phyloP scores from a whole-genome alignment of 164 flowering plant species.

The Berberis thunbergii region DNA sequence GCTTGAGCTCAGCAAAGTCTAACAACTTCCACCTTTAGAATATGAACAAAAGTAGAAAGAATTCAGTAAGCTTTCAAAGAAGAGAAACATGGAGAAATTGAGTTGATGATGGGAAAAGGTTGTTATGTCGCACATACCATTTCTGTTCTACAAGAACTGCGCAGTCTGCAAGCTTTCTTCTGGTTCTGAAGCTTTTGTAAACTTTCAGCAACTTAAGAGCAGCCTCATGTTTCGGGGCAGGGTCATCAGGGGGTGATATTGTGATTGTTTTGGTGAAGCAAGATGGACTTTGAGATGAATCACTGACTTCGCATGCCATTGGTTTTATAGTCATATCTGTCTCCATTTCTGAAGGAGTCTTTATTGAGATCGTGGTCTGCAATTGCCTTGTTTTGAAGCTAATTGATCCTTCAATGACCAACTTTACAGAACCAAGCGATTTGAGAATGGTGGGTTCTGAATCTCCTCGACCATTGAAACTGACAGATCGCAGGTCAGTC shows the following conservation, averaged over 20 bases:
- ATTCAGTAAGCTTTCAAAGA: neutral
- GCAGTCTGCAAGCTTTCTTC: slow-evolving; percentile 89
- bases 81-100: neutral
- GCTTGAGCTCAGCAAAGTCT: slow-evolving; percentile 84
- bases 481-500: slow-evolving; percentile 37
- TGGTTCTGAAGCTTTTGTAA: slow-evolving; percentile 84
- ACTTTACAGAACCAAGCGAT: slow-evolving; percentile 22
- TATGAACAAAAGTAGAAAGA: neutral
- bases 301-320: slow-evolving; percentile 8
- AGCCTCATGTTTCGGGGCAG: slow-evolving; percentile 58
- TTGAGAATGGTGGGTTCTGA: slow-evolving; percentile 36
- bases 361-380: slow-evolving; percentile 32
- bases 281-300: slow-evolving; percentile 11
- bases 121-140: slow-evolving; percentile 65
- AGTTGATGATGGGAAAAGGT: slow-evolving; percentile 1
- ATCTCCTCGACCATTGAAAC: slow-evolving; percentile 41
- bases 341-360: slow-evolving; percentile 22
- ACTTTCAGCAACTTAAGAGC: slow-evolving; percentile 89
- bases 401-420: slow-evolving; percentile 37
- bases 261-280: slow-evolving; percentile 9
- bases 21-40: slow-evolving; percentile 33
- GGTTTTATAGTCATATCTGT: slow-evolving; percentile 7
- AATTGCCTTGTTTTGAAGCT: slow-evolving; percentile 37
- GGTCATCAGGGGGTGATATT: slow-evolving; percentile 16
- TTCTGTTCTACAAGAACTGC: slow-evolving; percentile 84